Conservation (phyloP, 805 yeast genomes). For the Nematodospora valgi region DNA sequence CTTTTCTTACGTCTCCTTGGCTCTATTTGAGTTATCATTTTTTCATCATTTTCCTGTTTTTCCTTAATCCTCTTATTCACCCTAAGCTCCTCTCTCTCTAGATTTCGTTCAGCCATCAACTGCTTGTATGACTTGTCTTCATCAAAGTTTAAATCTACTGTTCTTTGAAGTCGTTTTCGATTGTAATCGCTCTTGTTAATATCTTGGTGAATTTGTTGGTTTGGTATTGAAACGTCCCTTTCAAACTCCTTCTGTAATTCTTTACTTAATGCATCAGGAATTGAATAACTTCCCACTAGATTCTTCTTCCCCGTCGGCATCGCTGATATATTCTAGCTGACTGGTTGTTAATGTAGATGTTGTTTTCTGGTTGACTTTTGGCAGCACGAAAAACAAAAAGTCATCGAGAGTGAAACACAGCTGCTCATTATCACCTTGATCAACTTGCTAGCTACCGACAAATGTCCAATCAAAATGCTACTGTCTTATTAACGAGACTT, state of each 20-base stretch:
- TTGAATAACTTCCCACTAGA: conserved; percentile 28
- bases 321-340: no score
- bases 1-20: conserved; percentile 30
- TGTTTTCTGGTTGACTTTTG: background rate
- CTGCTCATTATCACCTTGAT: background rate
- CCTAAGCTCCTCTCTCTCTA: conserved; percentile 33
- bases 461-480: conserved; percentile 35
- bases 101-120: conserved; percentile 37
- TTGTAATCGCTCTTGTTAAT: conserved; percentile 24
- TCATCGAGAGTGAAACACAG: conserved; percentile 1
- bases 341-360: background rate
- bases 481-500: conserved; percentile 62
- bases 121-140: conserved; percentile 37
- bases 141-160: conserved; percentile 22
- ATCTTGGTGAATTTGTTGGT: conserved; percentile 3
- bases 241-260: conserved; percentile 20
- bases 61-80: conserved; percentile 20
- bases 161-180: conserved; percentile 23
- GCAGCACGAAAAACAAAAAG: no score
- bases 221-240: conserved; percentile 10
- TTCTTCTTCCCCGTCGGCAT: conserved; percentile 13
- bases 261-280: conserved; percentile 25
- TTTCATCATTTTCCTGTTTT: conserved; percentile 13
- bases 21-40: conserved; percentile 3
- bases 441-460: background rate